Percentiles rank a stretch among this genome's conserved stretches.
Evolutionary conservation across 2,329 filamentous ascomycete species (phyloP).

Genomic region (Paracoccidioides brasiliensis): DNA sequence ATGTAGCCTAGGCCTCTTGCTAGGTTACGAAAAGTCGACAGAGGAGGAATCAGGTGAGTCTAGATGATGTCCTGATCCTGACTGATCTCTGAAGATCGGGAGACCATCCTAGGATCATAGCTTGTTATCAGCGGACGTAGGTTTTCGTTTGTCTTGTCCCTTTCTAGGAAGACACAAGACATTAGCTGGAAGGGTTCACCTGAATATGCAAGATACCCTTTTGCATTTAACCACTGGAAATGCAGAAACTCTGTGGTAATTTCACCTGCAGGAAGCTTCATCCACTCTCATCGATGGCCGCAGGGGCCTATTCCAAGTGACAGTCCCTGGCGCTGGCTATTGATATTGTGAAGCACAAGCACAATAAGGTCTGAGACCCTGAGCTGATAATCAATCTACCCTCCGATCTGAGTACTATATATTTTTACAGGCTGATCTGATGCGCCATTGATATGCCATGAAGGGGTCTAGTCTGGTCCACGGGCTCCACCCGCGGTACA

Average conservation of each 20-base stretch:
- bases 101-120: neutral
- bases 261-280: neutral
- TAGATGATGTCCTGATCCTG: neutral
- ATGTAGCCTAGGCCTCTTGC: neutral
- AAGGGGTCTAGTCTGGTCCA: neutral
- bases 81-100: neutral
- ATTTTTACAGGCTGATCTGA: neutral
- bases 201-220: neutral
- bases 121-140: neutral
- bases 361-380: neutral
- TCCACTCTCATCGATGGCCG: neutral
- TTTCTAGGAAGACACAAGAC: neutral
- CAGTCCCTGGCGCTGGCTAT: neutral
- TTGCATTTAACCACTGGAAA: slow-evolving; percentile 1
- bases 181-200: neutral
- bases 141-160: neutral
- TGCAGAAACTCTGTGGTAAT: neutral
- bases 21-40: neutral
- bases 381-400: neutral
- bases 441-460: neutral
- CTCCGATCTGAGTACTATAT: neutral
- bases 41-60: neutral
- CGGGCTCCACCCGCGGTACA: neutral
- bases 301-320: neutral
- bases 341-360: neutral